A percentile compares a stretch with the other conserved stretches of the same genome.
Conservation (phyloP, 2,329 filamentous ascomycete genomes). For the Ascosphaera apis region DNA sequence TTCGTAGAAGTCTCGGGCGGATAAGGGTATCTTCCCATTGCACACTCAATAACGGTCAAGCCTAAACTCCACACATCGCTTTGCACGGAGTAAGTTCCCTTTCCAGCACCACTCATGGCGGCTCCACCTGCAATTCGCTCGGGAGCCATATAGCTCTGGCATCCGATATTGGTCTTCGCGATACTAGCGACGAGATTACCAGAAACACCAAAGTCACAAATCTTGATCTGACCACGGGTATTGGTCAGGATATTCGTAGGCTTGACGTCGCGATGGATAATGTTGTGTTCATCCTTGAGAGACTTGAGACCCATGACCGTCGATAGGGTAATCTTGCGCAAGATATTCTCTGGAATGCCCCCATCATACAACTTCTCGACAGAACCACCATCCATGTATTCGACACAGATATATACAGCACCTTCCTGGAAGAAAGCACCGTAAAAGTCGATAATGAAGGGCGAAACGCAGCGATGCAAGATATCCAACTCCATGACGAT, state of each 20-base stretch:
- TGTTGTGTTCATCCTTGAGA: conserved; percentile 94
- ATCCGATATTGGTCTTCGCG: conserved; percentile 95
- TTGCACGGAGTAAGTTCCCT: conserved; percentile 89
- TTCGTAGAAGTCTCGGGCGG: conserved; percentile 94
- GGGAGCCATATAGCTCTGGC: conserved; percentile 97
- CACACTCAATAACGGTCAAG: conserved; percentile 85
- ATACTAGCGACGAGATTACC: conserved; percentile 94
- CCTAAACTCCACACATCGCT: conserved; percentile 96
- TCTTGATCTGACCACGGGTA: conserved; percentile 75
- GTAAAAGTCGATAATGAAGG: conserved; percentile 97
- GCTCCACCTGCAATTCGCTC: conserved; percentile 78
- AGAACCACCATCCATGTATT: conserved; percentile 96
- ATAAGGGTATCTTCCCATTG: conserved; percentile 83
- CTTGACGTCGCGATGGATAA: conserved; percentile 96
- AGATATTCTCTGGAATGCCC: conserved; percentile 68
- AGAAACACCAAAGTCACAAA: conserved; percentile 94
- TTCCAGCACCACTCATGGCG: conserved; percentile 44
- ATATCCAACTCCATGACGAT: conserved; percentile 97
- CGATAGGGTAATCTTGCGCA: conserved; percentile 73
- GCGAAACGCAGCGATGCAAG: conserved; percentile 78
- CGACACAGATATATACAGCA: conserved; percentile 96
- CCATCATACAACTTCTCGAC: conserved; percentile 89
- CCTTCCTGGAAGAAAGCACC: conserved; percentile 98
- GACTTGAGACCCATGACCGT: conserved; percentile 81
- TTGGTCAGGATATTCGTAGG: conserved; percentile 97